Conservation (phyloP, 2,329 filamentous ascomycete species). For the Tolypocladium capitatum region DNA sequence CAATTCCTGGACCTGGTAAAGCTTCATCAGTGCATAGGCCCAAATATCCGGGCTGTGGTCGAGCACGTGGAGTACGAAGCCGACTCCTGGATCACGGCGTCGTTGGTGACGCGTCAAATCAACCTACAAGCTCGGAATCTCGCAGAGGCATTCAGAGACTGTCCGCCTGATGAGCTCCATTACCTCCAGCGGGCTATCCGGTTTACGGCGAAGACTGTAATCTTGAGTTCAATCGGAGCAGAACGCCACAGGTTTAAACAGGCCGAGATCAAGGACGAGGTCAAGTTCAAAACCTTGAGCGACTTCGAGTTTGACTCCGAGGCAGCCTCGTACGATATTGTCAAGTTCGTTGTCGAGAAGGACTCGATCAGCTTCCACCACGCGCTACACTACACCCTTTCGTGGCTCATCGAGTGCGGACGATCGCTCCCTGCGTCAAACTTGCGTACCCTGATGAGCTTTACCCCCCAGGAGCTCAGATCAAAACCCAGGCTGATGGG, state of each 20-base stretch:
- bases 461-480: slow-evolving; percentile 57
- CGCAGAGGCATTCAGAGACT: slow-evolving; percentile 69
- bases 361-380: slow-evolving; percentile 96
- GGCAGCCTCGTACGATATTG: slow-evolving; percentile 48
- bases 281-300: slow-evolving; percentile 64
- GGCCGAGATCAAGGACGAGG: slow-evolving; percentile 76
- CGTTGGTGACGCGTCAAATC: slow-evolving; percentile 85
- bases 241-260: slow-evolving; percentile 76
- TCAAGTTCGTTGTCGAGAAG: slow-evolving; percentile 78
- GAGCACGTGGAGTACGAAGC: slow-evolving; percentile 98
- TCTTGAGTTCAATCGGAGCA: slow-evolving; percentile 78
- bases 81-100: slow-evolving; percentile 95
- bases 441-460: slow-evolving; percentile 56
- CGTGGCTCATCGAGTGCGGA: slow-evolving; percentile 86
- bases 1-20: slow-evolving; percentile 95
- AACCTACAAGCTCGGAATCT: slow-evolving; percentile 84
- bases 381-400: slow-evolving; percentile 87
- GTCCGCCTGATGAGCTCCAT: slow-evolving; percentile 47
- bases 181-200: slow-evolving; percentile 60
- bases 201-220: slow-evolving; percentile 67
- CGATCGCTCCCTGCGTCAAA: slow-evolving; percentile 58
- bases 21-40: slow-evolving; percentile 92
- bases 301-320: slow-evolving; percentile 68
- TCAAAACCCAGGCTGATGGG: slow-evolving; percentile 51
- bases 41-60: slow-evolving; percentile 77